phyloP scores from a whole-genome alignment of 768 basidiomycete genomes.

The Pleurotus eryngii region DNA sequence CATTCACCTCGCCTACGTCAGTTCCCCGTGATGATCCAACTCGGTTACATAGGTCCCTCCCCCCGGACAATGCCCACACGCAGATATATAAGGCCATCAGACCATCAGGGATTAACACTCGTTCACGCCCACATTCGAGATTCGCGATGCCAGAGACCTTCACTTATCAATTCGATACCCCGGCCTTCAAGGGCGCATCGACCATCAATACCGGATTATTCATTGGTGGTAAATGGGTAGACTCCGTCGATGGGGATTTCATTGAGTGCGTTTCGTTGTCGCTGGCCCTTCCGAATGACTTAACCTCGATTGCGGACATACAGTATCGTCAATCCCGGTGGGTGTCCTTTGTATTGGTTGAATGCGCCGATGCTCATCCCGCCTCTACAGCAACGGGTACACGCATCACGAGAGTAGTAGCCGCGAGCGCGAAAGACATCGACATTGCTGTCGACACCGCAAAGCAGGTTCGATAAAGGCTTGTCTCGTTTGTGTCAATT shows the following conservation, averaged over 20 bases:
- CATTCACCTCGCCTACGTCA: too few species aligned
- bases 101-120: neutral
- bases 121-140: neutral
- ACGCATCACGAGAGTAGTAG: slow-evolving; percentile 51
- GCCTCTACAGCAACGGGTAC: slow-evolving; percentile 55
- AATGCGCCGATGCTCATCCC: neutral
- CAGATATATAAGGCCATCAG: too few species aligned
- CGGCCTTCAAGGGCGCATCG: slow-evolving; percentile 41
- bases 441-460: slow-evolving; percentile 73
- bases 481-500: slow-evolving; percentile 27
- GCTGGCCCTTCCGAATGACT: neutral
- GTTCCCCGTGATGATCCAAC: too few species aligned
- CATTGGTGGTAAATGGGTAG: slow-evolving; percentile 66
- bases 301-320: slow-evolving; percentile 6
- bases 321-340: slow-evolving; percentile 60
- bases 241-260: slow-evolving; percentile 51
- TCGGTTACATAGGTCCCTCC: too few species aligned
- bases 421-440: slow-evolving; percentile 67
- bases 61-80: too few species aligned
- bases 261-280: slow-evolving; percentile 54
- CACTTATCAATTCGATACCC: slow-evolving; percentile 38
- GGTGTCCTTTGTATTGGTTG: slow-evolving; percentile 8
- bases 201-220: slow-evolving; percentile 58
- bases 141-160: slow-evolving; percentile 39
- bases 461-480: slow-evolving; percentile 34